Evolutionary conservation across 805 yeast genomes (phyloP), one percentile per base, ranked within the genome.

Genomic region (Candida michaelii): DNA sequence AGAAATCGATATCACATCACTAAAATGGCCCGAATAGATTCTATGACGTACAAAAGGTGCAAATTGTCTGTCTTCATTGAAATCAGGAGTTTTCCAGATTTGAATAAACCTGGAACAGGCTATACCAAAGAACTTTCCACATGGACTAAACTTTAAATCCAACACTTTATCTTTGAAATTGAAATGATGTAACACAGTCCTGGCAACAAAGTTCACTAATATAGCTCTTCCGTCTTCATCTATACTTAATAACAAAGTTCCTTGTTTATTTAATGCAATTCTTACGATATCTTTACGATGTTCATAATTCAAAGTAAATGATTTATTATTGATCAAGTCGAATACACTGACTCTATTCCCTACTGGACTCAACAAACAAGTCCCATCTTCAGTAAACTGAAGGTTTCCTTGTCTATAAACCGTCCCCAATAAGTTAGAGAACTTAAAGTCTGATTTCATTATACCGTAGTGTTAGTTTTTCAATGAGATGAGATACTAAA

Each of bases 141-240:
- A 89, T 2, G 96, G 93, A 40, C 96, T 82, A 63, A 93, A 93
- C 55, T 83, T 79, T 18, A 91, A 61, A 51, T 84, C 91, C 19
- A 66, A 60, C 25, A 91, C 95, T 35, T 65, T 70, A 17, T 85
- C 95, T 59, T 84, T 87, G 71, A 93, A 93, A 60, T 90, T 93
- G 74, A 93, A 89, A 65, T 93, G 95, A 60, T 93, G 96, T 47
- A 93, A 68, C 11, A 89, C 97, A 1, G 88, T 83, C 49, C 95
- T 76, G 17, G 95, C 76, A 31, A 75, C 76, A 58, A 85, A 90
- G 56, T 93, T 93, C 27, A 87, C 96, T 46, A 93, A 72, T 36
- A 93, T 89, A 14, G 96, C 97, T 52, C 97, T 76, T 0, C 99
- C 99, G 54, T 89, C 96, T 39, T 76, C 83, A 58, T 95, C 99